Base-by-base conservation (phyloP, 2,329 filamentous ascomycete species). In the Akanthomyces muscarius region DNA sequence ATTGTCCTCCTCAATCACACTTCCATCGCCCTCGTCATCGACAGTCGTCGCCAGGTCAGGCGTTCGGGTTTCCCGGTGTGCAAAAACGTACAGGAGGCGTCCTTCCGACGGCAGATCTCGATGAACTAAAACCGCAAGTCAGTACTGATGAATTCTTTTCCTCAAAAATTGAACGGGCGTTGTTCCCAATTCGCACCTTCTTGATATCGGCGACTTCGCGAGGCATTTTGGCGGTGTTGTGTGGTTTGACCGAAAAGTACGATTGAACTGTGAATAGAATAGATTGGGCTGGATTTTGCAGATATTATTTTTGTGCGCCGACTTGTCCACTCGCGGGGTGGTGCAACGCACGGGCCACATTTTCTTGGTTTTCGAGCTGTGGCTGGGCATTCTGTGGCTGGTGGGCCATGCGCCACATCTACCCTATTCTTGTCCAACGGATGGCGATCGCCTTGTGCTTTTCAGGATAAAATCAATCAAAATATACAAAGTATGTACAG, bases 101-200 rank as follows among this genome's bases (percentile, higher is more conserved):
- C 96, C 87, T 97, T 96, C 81, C 95, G 91, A 83, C 94, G 90
- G 89, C 91, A 97, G 88, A 99, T 97, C 90, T 98, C 95, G 82
- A 99, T 96, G 91, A 99, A 99, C 87, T 97, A 80, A 63, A 53
- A 16, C 11, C 47, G 18, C 64, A 21, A 44, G 71, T 76, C 68
- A 78, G 75, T 50, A 42, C 51, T 54, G 51, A 45, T 25, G 25
- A n/a, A 36, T 38, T 55, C 33, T 42, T 36, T 45, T 42, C n/a
- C 5, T 38, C 4, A 11, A 23, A 54, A 62, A 54, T 51, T 11
- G 33, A 5, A 51, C 33, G 4, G 33, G 11, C 21, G 23, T 2
- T 11, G 6, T 30, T 30, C 14, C 25, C n/a, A 18, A 30, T 60
- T 69, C 79, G 65, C 76, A 89, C 86, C 83, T 87, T 84, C 85